Conservation (phyloP, 352 stramenopile genomes). For the Phytophthora parvispora region DNA sequence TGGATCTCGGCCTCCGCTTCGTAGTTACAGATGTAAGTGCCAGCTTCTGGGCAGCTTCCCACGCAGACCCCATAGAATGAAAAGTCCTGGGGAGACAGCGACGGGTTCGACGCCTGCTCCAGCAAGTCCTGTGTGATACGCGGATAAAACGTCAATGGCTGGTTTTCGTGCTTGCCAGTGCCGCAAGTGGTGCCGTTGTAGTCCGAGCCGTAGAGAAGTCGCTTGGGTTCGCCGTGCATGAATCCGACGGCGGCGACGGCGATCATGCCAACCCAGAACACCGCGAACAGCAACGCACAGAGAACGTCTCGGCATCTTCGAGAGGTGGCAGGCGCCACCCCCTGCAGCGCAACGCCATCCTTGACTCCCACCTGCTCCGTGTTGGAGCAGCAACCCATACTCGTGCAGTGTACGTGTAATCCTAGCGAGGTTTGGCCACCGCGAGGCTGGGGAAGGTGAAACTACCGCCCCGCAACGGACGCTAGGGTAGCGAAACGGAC, state of each 20-base stretch:
- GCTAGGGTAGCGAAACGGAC: slow-evolving; percentile 8
- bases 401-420: slow-evolving; percentile 1
- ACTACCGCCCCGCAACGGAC: slow-evolving; percentile 16
- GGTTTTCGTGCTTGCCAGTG: slow-evolving; percentile 38
- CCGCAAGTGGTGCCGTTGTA: slow-evolving; percentile 85
- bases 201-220: slow-evolving; percentile 78
- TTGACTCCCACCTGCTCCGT: slow-evolving; percentile 51
- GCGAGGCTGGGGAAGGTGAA: slow-evolving; percentile 6
- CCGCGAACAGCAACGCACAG: slow-evolving; percentile 69
- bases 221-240: slow-evolving; percentile 72
- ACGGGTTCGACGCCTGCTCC: slow-evolving; percentile 59
- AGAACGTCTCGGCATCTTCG: slow-evolving; percentile 81
- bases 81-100: slow-evolving; percentile 48
- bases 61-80: slow-evolving; percentile 86
- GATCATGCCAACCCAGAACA: slow-evolving; percentile 85
- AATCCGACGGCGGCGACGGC: slow-evolving; percentile 64
- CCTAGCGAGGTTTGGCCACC: slow-evolving; percentile 5
- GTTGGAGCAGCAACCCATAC: slow-evolving; percentile 80
- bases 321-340: slow-evolving; percentile 60
- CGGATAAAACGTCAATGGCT: slow-evolving; percentile 76
- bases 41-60: slow-evolving; percentile 46
- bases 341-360: slow-evolving; percentile 34
- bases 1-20: slow-evolving; percentile 68
- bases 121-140: slow-evolving; percentile 82
- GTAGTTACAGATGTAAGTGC: slow-evolving; percentile 83